These are phyloP conservation scores for Podila clonocystis DNA, from an alignment of 192 early-diverging fungal genomes.

Conservation along the genomic window DNA sequence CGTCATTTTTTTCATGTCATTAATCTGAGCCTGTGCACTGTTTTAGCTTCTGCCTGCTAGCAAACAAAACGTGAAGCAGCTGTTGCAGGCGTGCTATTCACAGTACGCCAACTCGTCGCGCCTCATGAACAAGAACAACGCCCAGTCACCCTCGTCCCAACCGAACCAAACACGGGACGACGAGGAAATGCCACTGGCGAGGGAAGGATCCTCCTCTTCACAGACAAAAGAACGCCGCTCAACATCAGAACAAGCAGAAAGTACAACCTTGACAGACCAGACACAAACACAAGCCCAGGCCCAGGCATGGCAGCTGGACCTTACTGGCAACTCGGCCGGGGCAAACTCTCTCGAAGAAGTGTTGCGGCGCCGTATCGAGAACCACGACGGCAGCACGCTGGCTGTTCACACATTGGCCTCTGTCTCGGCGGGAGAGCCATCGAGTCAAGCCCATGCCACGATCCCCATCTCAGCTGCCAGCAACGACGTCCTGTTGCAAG, in stretches of 20 bases:
- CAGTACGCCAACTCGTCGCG: constrained; percentile 37
- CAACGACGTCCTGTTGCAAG: neutral
- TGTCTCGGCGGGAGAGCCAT: neutral
- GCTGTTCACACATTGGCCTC: constrained; percentile 21
- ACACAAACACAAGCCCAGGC: neutral
- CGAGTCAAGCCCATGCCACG: neutral
- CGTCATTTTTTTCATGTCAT: neutral
- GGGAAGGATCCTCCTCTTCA: neutral
- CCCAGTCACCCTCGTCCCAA: neutral
- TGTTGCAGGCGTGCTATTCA: constrained; percentile 16
- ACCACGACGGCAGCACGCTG: constrained; percentile 19
- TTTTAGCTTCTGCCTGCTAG: constrained; percentile 26
- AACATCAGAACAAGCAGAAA: neutral
- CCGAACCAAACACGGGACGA: constrained; percentile 1
- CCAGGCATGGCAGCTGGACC: neutral
- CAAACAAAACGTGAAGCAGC: constrained; percentile 25
- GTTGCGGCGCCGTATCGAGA: neutral
- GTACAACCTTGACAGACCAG: neutral
- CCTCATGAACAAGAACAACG: constrained; percentile 6
- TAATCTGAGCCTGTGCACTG: neutral
- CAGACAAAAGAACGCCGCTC: neutral
- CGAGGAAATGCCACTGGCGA: neutral
- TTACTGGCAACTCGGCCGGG: neutral
- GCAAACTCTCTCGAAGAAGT: neutral
- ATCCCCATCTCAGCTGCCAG: neutral